These are phyloP conservation scores for Neurospora sp. DNA, from an alignment of 495 filamentous ascomycete genomes.

Conservation along the genomic window DNA sequence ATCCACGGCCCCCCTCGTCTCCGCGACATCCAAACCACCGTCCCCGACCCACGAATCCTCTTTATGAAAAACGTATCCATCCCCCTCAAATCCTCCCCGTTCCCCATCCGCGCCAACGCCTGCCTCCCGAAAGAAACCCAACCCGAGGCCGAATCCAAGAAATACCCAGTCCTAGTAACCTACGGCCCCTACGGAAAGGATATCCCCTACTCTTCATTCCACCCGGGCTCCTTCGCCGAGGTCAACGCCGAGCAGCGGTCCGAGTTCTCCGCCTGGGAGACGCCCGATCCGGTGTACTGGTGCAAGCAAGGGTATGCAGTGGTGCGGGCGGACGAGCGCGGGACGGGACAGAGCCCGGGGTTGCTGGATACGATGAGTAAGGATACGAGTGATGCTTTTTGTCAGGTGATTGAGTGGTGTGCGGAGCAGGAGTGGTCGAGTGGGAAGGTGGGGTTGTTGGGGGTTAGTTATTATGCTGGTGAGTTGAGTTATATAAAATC, in stretches of 20 bases:
- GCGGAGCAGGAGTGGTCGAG: conserved; percentile 50
- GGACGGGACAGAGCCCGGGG: conserved; percentile 48
- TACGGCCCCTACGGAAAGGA: conserved; percentile 62
- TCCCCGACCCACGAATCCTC: conserved; percentile 6
- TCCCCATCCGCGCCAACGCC: conserved; percentile 23
- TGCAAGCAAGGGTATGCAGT: conserved; percentile 50
- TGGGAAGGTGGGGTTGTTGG: conserved; percentile 53
- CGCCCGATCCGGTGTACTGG: conserved; percentile 54
- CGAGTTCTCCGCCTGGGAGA: conserved; percentile 54
- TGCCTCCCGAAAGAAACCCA: conserved; percentile 29
- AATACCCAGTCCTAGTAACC: conserved; percentile 40
- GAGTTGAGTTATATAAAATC: conserved; percentile 8
- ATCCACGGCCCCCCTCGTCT: neutral
- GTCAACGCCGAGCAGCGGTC: conserved; percentile 38
- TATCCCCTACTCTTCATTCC: conserved; percentile 42
- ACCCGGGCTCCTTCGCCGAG: conserved; percentile 29
- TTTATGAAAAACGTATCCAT: conserved; percentile 22
- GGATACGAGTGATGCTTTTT: conserved; percentile 48
- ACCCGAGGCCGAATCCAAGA: conserved; percentile 13
- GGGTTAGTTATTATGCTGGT: conserved; percentile 54
- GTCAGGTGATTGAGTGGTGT: conserved; percentile 55
- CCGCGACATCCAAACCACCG: neutral
- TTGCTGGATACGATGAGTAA: conserved; percentile 51
- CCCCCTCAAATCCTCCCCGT: conserved; percentile 12
- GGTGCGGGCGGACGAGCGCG: conserved; percentile 51